Base-by-base conservation (phyloP, 2,329 filamentous ascomycete genomes). In the Aspergillus quadrilineatus region DNA sequence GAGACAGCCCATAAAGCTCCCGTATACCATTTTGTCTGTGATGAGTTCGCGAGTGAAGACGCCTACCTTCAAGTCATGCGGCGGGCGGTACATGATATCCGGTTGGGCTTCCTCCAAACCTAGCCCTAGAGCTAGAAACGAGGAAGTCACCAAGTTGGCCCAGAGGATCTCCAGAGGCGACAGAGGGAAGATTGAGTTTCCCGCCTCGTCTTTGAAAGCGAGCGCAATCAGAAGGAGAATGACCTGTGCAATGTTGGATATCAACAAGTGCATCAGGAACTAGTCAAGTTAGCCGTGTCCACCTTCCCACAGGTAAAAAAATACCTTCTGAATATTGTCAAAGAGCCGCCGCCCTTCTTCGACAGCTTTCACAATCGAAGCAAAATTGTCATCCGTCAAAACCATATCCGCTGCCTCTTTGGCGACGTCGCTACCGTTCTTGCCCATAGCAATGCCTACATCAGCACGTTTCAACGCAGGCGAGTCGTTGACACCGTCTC, bases 121-220 rank as follows among this genome's bases (percentile, higher is more conserved):
- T 0, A 96, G 84, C 22, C 91, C 92, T 72, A 96, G 90, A 47
- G 91, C 92, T 0, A 91, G 89, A 73, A 94, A 87, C 22, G 88
- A 90, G 26, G 89, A 93, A 0, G 92, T 96, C 46, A 94, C 83
- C 83, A 96, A 89, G 73, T 95, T 96, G 69, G 95, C 90, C 91
- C 90, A 96, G 55, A 96, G 81, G 58, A 96, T 93, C 65, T 96
- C 87, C 12, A 96, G 82, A 2, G 91, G 90, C 1, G 89, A 88
- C 32, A 96, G 82, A 2, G 91, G 91, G 70, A 95, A 96, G 8
- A 95, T 90, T 0, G 90, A 94, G 56, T 88, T 81, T 2, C 83
- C 82, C 4, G 81, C 77, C 1, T 72, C 56, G 69, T 96, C 92
- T 65, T 90, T 88, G 77, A 96, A 95, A 0, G 82, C 87, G 3